Percentiles rank a stretch among this genome's conserved stretches.
Evolutionary conservation across 176 grass and related monocot species (phyloP).

Genomic region (Lolium rigidum): DNA sequence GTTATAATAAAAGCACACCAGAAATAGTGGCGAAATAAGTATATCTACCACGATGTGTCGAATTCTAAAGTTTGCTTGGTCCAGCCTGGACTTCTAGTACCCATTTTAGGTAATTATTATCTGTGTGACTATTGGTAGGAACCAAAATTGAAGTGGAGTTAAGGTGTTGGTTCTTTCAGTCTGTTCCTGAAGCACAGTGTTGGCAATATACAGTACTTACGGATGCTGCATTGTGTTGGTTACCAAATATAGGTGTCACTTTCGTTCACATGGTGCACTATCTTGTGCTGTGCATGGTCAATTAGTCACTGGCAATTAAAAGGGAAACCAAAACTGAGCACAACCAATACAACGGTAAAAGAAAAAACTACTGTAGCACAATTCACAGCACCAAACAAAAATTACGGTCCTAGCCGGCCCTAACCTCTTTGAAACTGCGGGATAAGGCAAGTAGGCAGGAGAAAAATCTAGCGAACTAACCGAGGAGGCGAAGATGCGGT

Average conservation of each 20-base stretch:
- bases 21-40: not conserved
- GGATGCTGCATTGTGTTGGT: too few relatives aligned
- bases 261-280: not conserved
- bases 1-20: not conserved
- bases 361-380: not conserved
- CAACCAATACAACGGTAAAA: not conserved
- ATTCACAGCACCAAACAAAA: slow-evolving; percentile 7
- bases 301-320: not conserved
- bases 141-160: too few relatives aligned
- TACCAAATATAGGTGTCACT: too few relatives aligned
- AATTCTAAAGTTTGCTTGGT: too few relatives aligned
- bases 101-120: too few relatives aligned
- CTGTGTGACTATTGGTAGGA: too few relatives aligned
- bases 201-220: too few relatives aligned
- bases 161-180: too few relatives aligned
- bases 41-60: not conserved
- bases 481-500: slow-evolving; percentile 53
- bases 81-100: too few relatives aligned
- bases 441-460: too few relatives aligned
- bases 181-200: too few relatives aligned
- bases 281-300: slow-evolving; percentile 6
- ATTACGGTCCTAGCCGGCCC: not conserved
- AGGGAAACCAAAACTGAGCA: not conserved
- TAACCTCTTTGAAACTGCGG: too few relatives aligned
- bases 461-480: not conserved